Percentiles rank a stretch among this genome's conserved stretches.
phyloP scores from a whole-genome alignment of 345 rosid species.

The Odontarrhena argentea region DNA sequence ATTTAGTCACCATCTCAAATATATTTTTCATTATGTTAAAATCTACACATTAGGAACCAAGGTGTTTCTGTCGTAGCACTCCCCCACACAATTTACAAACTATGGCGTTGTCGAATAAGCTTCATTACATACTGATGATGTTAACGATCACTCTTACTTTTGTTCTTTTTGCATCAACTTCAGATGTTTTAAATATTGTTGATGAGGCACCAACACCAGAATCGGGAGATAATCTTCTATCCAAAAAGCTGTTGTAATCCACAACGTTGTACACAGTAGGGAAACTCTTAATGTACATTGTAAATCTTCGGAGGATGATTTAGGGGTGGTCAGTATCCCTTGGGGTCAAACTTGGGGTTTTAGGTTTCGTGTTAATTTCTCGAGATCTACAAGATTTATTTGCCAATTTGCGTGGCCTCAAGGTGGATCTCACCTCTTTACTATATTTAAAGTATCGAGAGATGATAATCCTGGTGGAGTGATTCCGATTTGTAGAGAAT shows the following conservation, averaged over 20 bases:
- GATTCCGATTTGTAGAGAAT: background rate
- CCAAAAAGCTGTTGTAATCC: constrained; percentile 16
- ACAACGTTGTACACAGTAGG: background rate
- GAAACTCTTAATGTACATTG: constrained; percentile 11
- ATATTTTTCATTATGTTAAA: background rate
- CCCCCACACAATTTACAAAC: constrained; percentile 6
- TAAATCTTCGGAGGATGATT: constrained; percentile 11
- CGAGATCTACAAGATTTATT: background rate
- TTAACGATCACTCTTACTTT: constrained; percentile 4
- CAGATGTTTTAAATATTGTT: background rate
- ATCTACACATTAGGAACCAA: constrained; percentile 16
- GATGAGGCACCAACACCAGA: background rate
- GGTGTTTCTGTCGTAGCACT: background rate
- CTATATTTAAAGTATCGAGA: constrained; percentile 19
- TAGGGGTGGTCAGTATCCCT: constrained; percentile 1
- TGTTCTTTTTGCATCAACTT: constrained; percentile 4
- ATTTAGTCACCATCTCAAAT: background rate
- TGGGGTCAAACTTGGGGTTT: background rate
- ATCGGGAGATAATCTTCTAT: background rate
- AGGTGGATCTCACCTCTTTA: constrained; percentile 8
- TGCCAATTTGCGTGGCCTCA: constrained; percentile 18
- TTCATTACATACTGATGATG: constrained; percentile 5
- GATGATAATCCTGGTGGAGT: background rate
- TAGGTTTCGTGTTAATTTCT: constrained; percentile 17
- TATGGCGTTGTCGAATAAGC: background rate